These are phyloP conservation scores for Elsinoe batatas DNA, from an alignment of 2,329 filamentous ascomycete species.

Conservation along the genomic window DNA sequence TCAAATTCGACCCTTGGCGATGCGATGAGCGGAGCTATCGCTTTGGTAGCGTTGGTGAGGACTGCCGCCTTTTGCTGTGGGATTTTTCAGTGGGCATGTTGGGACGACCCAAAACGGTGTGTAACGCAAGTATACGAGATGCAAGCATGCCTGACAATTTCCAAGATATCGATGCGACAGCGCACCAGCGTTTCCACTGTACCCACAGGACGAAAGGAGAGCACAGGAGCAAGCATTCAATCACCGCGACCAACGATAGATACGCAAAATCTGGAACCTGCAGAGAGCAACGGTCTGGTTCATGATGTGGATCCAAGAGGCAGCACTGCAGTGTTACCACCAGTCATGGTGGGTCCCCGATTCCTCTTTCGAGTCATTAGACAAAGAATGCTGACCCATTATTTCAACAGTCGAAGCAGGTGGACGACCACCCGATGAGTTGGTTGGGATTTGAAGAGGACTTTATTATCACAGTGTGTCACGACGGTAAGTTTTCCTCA, in stretches of 20 bases:
- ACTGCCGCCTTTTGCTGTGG: constrained; percentile 84
- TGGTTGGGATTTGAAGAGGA: constrained; percentile 93
- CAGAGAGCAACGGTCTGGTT: constrained; percentile 52
- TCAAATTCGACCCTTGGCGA: constrained; percentile 93
- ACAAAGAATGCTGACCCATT: constrained; percentile 16
- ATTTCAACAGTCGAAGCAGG: constrained; percentile 56
- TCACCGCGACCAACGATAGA: constrained; percentile 8
- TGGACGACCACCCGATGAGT: constrained; percentile 77
- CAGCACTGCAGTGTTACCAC: constrained; percentile 75
- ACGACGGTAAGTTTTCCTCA: constrained; percentile 55
- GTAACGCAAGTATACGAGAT: constrained; percentile 28
- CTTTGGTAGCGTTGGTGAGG: constrained; percentile 92
- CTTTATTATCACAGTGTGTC: constrained; percentile 84
- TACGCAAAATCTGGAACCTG: constrained; percentile 17
- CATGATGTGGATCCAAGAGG: constrained; percentile 80
- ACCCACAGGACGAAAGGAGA: constrained; percentile 15
- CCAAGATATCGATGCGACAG: constrained; percentile 42
- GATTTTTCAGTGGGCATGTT: constrained; percentile 97
- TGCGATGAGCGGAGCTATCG: constrained; percentile 93
- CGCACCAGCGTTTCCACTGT: constrained; percentile 41
- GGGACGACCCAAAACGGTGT: constrained; percentile 73
- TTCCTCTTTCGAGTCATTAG: not conserved
- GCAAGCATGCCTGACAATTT: not conserved
- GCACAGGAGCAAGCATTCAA: constrained; percentile 1
- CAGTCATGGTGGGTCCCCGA: constrained; percentile 61